Conservation (phyloP, 2,329 filamentous ascomycete genomes). For the Colletotrichum paranaense region DNA sequence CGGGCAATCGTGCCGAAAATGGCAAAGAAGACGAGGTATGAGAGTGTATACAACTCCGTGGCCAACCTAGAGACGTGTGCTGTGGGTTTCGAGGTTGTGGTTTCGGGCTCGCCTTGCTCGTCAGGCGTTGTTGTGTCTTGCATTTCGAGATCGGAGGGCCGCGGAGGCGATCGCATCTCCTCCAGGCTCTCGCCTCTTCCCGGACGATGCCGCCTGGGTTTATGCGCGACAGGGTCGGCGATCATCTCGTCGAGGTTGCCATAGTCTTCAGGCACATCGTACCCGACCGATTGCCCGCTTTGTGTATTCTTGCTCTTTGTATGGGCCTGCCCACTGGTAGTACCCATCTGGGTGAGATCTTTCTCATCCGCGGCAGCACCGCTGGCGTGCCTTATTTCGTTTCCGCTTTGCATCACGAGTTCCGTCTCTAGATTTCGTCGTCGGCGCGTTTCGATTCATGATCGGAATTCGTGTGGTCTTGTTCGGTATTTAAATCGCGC, state of each 20-base stretch:
- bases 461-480: background rate
- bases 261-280: conserved; percentile 47
- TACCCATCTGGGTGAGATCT: background rate
- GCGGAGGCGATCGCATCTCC: conserved; percentile 17
- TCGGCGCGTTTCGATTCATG: conserved; percentile 4
- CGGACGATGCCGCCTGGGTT: background rate
- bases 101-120: background rate
- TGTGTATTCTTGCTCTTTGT: background rate
- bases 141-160: conserved; percentile 9
- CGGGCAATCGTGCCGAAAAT: conserved; percentile 86
- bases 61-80: conserved; percentile 57
- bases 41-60: conserved; percentile 77
- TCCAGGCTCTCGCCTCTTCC: conserved; percentile 7
- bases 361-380: background rate
- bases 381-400: background rate
- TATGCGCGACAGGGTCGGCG: conserved; percentile 41
- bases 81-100: background rate
- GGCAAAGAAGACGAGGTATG: conserved; percentile 87
- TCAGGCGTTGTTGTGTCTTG: background rate
- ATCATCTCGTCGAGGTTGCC: conserved; percentile 56
- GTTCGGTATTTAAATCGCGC: background rate
- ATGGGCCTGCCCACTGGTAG: background rate
- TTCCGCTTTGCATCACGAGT: conserved; percentile 23
- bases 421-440: background rate
- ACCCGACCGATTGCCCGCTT: conserved; percentile 23